Conservation (phyloP, 352 stramenopile species). For the Globisporangium recalcitrans region DNA sequence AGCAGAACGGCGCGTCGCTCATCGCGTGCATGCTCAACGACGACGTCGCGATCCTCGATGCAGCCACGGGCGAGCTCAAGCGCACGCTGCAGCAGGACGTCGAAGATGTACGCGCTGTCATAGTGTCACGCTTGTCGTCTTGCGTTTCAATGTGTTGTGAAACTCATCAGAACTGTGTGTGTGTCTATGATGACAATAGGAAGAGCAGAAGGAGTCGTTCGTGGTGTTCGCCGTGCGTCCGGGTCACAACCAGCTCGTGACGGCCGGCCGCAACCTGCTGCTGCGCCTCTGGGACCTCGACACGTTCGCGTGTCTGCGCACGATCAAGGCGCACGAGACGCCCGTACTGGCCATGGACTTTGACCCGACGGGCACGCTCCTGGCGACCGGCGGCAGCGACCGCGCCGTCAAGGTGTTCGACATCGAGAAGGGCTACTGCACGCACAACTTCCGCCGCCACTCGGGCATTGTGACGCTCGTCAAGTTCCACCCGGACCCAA, state of each 20-base stretch:
- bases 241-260: constrained; percentile 78
- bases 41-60: constrained; percentile 76
- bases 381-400: constrained; percentile 95
- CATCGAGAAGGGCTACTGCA: constrained; percentile 90
- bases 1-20: constrained; percentile 24
- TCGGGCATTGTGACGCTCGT: constrained; percentile 85
- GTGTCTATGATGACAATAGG: constrained; percentile 12
- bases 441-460: constrained; percentile 91
- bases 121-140: too few species aligned
- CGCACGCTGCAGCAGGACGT: constrained; percentile 73
- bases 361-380: constrained; percentile 87
- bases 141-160: too few species aligned
- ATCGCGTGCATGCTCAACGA: constrained; percentile 82
- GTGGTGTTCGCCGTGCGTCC: constrained; percentile 75
- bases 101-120: constrained; percentile 30
- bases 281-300: constrained; percentile 84
- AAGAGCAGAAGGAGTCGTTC: constrained; percentile 82
- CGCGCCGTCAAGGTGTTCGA: constrained; percentile 94
- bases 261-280: constrained; percentile 77
- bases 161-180: not conserved
- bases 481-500: constrained; percentile 75
- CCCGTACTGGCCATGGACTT: constrained; percentile 86
- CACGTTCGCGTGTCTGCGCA: constrained; percentile 66
- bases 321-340: constrained; percentile 73
- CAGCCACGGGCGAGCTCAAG: constrained; percentile 59